Evolutionary conservation across 139 green algal genomes (phyloP), one percentile per base, ranked within the genome.

Genomic region (Haematococcus sp.): DNA sequence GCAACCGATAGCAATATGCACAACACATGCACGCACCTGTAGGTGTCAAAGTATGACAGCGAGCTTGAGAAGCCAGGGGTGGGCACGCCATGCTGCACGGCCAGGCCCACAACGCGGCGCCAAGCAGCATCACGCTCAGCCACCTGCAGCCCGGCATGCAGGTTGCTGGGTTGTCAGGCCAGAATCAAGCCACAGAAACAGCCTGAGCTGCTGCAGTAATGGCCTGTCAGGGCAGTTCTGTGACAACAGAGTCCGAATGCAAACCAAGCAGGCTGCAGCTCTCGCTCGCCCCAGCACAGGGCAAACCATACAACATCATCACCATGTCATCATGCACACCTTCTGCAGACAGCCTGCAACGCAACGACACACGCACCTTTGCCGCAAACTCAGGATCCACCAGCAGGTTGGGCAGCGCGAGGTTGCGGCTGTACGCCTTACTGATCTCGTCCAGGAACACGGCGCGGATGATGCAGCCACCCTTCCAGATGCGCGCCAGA

Each of bases 391-490:
- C 81, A 20, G 84, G 78, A 84, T 98, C 94, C 63, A 98, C 78
- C 54, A 98, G 80, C 77, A 98, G 74, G 68, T 88, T 94, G 44
- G 91, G 74, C 59, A 98, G 87, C 30, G 85, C 75, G 0, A 91
- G 75, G 85, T 99, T 83, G 52, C 84, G 81, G 77, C 87, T 74
- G 84, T 98, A 98, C 19, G 90, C 95, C 75, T 91, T 71, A 78
- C 95, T 95, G 88, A 99, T 99, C 76, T 92, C 86, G 80, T 98
- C 93, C 56, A 99, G 81, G 89, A 99, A 99, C 4, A 68, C 79
- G 17, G 96, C 93, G 55, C 96, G 92, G 86, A 99, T 99, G 83
- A 99, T 99, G 90, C 96, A 99, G 55, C 96, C 96, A 70, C 96
- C 96, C 93, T 98, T 98, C 94, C 94, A 98, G 86, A 97, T 99